Evolutionary conservation across 305 asterid species (phyloP).

Genomic region (Rubia peregrina): DNA sequence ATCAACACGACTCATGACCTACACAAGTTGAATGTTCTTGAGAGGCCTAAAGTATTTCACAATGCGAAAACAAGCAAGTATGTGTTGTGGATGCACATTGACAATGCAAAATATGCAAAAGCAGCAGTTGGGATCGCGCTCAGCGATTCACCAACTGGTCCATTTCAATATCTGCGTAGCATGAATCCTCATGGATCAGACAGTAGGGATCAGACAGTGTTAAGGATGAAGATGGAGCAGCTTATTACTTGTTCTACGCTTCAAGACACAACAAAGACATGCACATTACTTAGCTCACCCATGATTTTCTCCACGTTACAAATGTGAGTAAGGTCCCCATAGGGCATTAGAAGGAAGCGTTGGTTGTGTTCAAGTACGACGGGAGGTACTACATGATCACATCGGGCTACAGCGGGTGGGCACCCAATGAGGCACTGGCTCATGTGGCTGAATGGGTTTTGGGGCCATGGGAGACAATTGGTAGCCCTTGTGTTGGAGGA

Average conservation of each 20-base stretch:
- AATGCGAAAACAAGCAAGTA: constrained; percentile 56
- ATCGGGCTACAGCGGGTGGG: constrained; percentile 97
- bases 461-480: constrained; percentile 84
- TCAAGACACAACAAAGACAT: constrained; percentile 76
- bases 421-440: constrained; percentile 83
- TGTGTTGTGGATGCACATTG: constrained; percentile 98
- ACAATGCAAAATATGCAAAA: constrained; percentile 72
- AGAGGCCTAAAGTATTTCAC: constrained; percentile 91
- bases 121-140: constrained; percentile 74
- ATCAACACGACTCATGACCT: constrained; percentile 67
- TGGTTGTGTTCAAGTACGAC: constrained; percentile 64
- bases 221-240: constrained; percentile 73
- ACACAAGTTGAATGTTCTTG: constrained; percentile 70
- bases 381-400: constrained; percentile 90
- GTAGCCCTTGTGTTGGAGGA: constrained; percentile 72
- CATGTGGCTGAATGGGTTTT: constrained; percentile 72
- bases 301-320: constrained; percentile 55
- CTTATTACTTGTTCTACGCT: constrained; percentile 79
- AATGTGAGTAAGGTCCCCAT: constrained; percentile 50
- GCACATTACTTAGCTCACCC: constrained; percentile 58
- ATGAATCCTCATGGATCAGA: constrained; percentile 82
- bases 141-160: constrained; percentile 69
- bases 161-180: constrained; percentile 65
- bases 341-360: constrained; percentile 86
- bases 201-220: constrained; percentile 91